phyloP scores from a whole-genome alignment of 768 basidiomycete genomes.

The Termitomyces sp. region DNA sequence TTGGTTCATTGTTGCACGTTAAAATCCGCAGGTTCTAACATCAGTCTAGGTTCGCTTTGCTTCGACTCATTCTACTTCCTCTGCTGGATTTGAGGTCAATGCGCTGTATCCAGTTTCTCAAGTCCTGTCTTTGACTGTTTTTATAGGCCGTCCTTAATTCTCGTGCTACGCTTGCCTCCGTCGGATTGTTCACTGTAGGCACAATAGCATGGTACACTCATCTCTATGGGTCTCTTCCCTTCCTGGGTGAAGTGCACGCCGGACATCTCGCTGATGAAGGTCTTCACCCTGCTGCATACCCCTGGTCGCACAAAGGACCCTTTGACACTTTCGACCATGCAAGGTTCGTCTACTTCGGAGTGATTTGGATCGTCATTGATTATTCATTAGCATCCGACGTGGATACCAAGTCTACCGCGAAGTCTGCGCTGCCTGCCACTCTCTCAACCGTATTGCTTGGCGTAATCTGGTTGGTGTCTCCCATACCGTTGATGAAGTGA shows the following conservation, averaged over 20 bases:
- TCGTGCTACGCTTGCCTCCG: slow-evolving; percentile 68
- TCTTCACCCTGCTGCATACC: slow-evolving; percentile 80
- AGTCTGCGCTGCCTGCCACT: slow-evolving; percentile 98
- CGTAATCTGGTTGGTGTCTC: slow-evolving; percentile 98
- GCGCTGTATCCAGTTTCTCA: not conserved
- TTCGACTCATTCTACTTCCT: slow-evolving; percentile 54
- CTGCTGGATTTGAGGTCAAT: slow-evolving; percentile 63
- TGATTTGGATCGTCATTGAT: slow-evolving; percentile 2
- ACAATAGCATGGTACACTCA: slow-evolving; percentile 97
- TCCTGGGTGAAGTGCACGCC: slow-evolving; percentile 89
- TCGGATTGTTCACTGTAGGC: slow-evolving; percentile 74
- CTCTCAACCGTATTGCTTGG: slow-evolving; percentile 99
- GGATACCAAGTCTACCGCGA: slow-evolving; percentile 98
- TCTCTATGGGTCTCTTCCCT: slow-evolving; percentile 85
- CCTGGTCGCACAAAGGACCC: slow-evolving; percentile 87
- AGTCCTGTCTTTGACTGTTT: not conserved
- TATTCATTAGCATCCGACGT: slow-evolving; percentile 72
- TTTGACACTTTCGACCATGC: slow-evolving; percentile 96
- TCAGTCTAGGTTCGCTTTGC: slow-evolving; percentile 60
- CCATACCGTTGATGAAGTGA: slow-evolving; percentile 87
- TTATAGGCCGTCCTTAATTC: slow-evolving; percentile 62
- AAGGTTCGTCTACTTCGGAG: slow-evolving; percentile 52
- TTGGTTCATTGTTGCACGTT: slow-evolving; percentile 25
- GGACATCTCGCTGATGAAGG: slow-evolving; percentile 92
- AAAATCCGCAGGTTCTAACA: slow-evolving; percentile 12